Conservation (phyloP, 2,329 filamentous ascomycete genomes). For the Diaporthe vaccinii region DNA sequence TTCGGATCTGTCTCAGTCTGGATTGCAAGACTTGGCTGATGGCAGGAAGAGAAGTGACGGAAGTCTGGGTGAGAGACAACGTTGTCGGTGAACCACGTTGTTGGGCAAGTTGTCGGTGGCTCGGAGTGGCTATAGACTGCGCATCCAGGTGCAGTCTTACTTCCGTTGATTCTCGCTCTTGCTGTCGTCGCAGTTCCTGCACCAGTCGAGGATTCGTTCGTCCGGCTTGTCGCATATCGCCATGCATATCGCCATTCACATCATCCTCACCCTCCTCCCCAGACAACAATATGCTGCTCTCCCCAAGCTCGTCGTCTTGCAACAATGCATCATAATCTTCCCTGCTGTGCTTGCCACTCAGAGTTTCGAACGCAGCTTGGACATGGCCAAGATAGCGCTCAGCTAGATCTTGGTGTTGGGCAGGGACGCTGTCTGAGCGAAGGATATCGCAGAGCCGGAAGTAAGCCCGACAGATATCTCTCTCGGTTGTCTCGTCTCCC, state of each 20-base stretch:
- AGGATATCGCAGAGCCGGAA: conserved; percentile 60
- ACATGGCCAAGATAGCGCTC: conserved; percentile 56
- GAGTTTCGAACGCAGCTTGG: conserved; percentile 61
- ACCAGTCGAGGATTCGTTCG: not conserved
- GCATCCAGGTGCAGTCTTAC: conserved; percentile 50
- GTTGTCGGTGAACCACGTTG: not conserved
- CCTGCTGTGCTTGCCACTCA: conserved; percentile 59
- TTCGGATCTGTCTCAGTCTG: not conserved
- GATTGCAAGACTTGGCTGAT: conserved; percentile 21
- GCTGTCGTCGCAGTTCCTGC: conserved; percentile 28
- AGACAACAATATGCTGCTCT: conserved; percentile 37
- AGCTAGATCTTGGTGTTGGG: conserved; percentile 54
- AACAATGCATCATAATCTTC: conserved; percentile 56
- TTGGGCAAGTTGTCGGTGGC: too few species aligned
- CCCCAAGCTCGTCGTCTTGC: conserved; percentile 58
- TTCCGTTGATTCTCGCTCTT: conserved; percentile 42
- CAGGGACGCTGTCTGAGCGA: conserved; percentile 58
- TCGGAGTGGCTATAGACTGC: conserved; percentile 40
- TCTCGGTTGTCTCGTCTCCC: conserved; percentile 45
- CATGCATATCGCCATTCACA: conserved; percentile 48
- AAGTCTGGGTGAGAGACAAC: conserved; percentile 20
- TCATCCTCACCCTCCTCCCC: conserved; percentile 65
- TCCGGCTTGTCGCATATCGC: conserved; percentile 44
- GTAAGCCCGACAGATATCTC: conserved; percentile 57
- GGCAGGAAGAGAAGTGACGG: conserved; percentile 17